Conservation (phyloP, 805 yeast genomes). For the Saturnispora halmiae region DNA sequence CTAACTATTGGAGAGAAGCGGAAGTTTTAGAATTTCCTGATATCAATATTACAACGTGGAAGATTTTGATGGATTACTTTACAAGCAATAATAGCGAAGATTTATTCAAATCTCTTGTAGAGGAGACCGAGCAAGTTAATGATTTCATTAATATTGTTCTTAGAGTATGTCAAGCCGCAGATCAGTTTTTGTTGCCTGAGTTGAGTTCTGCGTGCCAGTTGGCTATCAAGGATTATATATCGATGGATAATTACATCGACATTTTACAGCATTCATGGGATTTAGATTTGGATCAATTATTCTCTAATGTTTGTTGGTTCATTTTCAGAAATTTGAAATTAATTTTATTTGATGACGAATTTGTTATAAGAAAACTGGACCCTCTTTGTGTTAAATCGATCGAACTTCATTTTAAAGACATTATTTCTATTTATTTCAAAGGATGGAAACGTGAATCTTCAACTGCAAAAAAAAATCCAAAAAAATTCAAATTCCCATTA, state of each 20-base stretch:
- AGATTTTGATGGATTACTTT: constrained; percentile 42
- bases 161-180: constrained; percentile 51
- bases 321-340: constrained; percentile 57
- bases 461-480: constrained; percentile 26
- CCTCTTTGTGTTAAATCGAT: constrained; percentile 5
- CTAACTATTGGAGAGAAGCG: constrained; percentile 40
- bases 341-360: constrained; percentile 41
- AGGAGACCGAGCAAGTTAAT: constrained; percentile 16
- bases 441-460: constrained; percentile 11
- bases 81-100: constrained; percentile 37
- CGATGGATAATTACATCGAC: constrained; percentile 49
- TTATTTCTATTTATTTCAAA: constrained; percentile 23
- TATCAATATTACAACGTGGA: constrained; percentile 35
- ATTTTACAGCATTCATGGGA: constrained; percentile 47
- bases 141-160: constrained; percentile 46
- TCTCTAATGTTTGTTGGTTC: constrained; percentile 57
- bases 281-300: constrained; percentile 44
- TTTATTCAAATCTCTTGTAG: background rate
- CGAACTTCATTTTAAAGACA: constrained; percentile 16
- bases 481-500: constrained; percentile 18
- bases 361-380: constrained; percentile 12
- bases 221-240: constrained; percentile 45
- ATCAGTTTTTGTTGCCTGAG: constrained; percentile 51
- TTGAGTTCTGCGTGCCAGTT: constrained; percentile 56
- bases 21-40: constrained; percentile 30